Conservation (phyloP, 371 early-diverging fungal species). For the Blastocladiella emersonii region DNA sequence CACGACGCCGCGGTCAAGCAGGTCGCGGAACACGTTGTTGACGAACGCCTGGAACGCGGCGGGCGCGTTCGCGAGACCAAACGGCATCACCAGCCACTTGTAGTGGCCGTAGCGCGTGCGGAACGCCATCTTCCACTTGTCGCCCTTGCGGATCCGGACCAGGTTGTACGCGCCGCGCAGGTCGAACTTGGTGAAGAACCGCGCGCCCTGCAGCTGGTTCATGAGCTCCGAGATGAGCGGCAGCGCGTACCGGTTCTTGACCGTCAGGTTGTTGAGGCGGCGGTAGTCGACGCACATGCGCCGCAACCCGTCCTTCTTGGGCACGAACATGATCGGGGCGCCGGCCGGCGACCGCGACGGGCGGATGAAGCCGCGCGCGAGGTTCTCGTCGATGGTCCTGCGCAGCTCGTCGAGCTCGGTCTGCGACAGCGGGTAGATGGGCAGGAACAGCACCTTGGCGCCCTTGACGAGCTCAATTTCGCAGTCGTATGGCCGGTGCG, state of each 20-base stretch:
- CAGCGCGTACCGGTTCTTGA: constrained; percentile 24
- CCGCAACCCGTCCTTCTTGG: constrained; percentile 35
- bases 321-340: too few relatives aligned
- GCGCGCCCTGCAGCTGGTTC: constrained; percentile 17
- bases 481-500: too few relatives aligned
- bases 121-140: constrained; percentile 35
- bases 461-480: too few relatives aligned
- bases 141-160: constrained; percentile 13
- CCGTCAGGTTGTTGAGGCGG: constrained; percentile 29
- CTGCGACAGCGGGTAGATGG: too few relatives aligned
- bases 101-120: constrained; percentile 24
- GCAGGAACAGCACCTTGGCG: too few relatives aligned
- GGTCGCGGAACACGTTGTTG: constrained; percentile 19
- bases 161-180: constrained; percentile 25
- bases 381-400: too few relatives aligned
- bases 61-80: constrained; percentile 30
- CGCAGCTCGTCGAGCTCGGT: too few relatives aligned
- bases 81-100: constrained; percentile 35
- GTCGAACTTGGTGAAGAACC: constrained; percentile 32
- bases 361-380: too few relatives aligned
- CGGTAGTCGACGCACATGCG: constrained; percentile 35
- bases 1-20: constrained; percentile 21
- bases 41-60: constrained; percentile 27
- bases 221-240: constrained; percentile 31
- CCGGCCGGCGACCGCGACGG: too few relatives aligned